Conservation (phyloP, 192 early-diverging fungal genomes). For the Coemansia guatemalensis region DNA sequence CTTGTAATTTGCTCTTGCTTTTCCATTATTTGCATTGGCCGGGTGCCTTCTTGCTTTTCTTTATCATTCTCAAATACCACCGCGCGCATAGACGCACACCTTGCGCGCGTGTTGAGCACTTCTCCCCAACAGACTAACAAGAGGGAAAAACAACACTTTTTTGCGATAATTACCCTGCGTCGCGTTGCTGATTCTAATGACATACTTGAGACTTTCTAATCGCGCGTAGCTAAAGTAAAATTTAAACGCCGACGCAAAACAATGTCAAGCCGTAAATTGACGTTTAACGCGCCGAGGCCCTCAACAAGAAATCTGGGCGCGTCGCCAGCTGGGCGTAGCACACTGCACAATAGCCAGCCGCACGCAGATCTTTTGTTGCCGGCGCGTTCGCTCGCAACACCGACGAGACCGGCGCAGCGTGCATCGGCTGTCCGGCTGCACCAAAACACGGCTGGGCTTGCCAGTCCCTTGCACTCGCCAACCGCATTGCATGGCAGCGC, state of each 20-base stretch:
- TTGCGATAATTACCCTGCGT: no score
- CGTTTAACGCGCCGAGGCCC: slow-evolving; percentile 50
- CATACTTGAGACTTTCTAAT: no score
- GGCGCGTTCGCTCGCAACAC: slow-evolving; percentile 29
- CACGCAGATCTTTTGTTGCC: slow-evolving; percentile 25
- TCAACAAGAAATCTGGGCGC: slow-evolving; percentile 34
- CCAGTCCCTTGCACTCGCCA: slow-evolving; percentile 17
- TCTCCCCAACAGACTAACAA: no score
- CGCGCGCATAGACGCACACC: no score
- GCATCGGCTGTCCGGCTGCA: slow-evolving; percentile 25
- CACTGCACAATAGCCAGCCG: slow-evolving; percentile 19
- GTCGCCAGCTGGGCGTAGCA: slow-evolving; percentile 28
- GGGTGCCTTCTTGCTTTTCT: background rate
- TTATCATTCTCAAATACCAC: no score
- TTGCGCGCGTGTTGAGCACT: no score
- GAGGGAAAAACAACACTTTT: no score
- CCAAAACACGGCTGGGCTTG: slow-evolving; percentile 15
- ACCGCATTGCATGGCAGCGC: background rate
- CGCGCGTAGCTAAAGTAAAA: no score
- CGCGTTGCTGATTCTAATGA: no score
- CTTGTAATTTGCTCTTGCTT: background rate
- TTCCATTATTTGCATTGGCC: background rate
- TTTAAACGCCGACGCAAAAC: no score
- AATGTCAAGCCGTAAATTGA: slow-evolving; percentile 50
- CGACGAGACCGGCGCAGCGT: slow-evolving; percentile 41